Base-by-base conservation (phyloP, 805 yeast species). In the Candida chauliodis region DNA sequence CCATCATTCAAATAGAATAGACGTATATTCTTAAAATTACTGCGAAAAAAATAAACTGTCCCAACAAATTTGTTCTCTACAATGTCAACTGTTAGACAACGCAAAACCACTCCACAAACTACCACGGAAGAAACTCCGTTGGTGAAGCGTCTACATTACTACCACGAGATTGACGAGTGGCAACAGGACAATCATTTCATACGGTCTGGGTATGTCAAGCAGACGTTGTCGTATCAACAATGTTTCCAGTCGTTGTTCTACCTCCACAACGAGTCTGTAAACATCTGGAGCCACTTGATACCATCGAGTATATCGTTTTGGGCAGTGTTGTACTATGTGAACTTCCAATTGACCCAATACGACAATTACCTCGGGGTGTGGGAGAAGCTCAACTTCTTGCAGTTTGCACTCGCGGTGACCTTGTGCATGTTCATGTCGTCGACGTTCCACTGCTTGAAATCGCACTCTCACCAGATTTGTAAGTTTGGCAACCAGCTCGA, bases 141-240 rank as follows among this genome's bases (percentile, higher is more conserved):
- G 19, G 13, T 15, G 13, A 29, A 22, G 28, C 33, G 42, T 20
- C 45, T 55, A 15, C 43, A 46, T 30, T 62, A 56, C 30, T 82
- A 71, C 64, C 72, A 78, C 42, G 82, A 82, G 46, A 55, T 84
- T 19, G 84, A 80, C 17, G 73, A 61, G 11, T 84, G 93, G 93
- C 89, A 82, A 52, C 67, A 73, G 42, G 93, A 84, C 52, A 84
- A 84, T 54, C 83, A 79, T 47, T 79, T 58, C 52, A 84, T 84
- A 32, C 53, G 64, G 28, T 63, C 78, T 0, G 88, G 88, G 4
- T 84, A 84, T 49, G 81, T 84, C 14, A 69, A 66, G 23, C 78
- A 75, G 38, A 76, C 85, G 1, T 47, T 56, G 23, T 74, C 82
- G 21, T 71, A 60, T 44, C 35, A 40, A 30, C 59, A 56, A 34